Percentiles rank a stretch among this genome's conserved stretches.
Conservation (phyloP, 208 protist genomes). For the Wallacemonas sp. region DNA sequence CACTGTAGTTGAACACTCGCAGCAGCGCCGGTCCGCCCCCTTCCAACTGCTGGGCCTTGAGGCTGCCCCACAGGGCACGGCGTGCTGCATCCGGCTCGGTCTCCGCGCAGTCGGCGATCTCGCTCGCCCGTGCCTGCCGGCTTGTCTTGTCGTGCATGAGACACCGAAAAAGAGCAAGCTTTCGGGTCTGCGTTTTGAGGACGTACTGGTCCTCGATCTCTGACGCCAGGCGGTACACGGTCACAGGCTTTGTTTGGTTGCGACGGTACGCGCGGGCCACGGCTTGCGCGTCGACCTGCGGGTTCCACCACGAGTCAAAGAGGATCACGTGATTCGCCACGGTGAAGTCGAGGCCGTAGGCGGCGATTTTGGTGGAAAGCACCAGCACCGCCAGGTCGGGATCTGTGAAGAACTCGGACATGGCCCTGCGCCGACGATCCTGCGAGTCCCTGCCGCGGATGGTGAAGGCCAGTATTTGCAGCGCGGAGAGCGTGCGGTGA, state of each 20-base stretch:
- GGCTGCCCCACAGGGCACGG: constrained; percentile 50
- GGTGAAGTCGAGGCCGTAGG: constrained; percentile 98
- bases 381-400: constrained; percentile 77
- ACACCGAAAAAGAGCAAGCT: constrained; percentile 78
- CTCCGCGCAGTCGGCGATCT: constrained; percentile 65
- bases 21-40: constrained; percentile 45
- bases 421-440: constrained; percentile 49
- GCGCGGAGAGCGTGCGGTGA: constrained; percentile 53
- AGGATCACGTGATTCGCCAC: constrained; percentile 98
- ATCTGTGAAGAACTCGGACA: constrained; percentile 66
- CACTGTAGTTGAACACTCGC: constrained; percentile 61
- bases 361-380: constrained; percentile 96
- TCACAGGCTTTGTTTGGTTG: constrained; percentile 96
- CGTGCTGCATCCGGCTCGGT: constrained; percentile 54
- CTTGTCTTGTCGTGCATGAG: constrained; percentile 74
- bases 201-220: constrained; percentile 52
- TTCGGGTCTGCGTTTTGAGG: constrained; percentile 67
- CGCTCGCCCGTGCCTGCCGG: constrained; percentile 38
- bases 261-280: constrained; percentile 97
- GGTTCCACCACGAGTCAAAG: constrained; percentile 99
- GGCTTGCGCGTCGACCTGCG: constrained; percentile 97
- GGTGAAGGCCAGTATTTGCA: constrained; percentile 52
- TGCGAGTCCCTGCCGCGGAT: constrained; percentile 73
- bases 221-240: constrained; percentile 95
- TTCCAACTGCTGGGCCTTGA: constrained; percentile 50